Conservation (phyloP, 177 flowering plant species). For the Vitis hybrid region DNA sequence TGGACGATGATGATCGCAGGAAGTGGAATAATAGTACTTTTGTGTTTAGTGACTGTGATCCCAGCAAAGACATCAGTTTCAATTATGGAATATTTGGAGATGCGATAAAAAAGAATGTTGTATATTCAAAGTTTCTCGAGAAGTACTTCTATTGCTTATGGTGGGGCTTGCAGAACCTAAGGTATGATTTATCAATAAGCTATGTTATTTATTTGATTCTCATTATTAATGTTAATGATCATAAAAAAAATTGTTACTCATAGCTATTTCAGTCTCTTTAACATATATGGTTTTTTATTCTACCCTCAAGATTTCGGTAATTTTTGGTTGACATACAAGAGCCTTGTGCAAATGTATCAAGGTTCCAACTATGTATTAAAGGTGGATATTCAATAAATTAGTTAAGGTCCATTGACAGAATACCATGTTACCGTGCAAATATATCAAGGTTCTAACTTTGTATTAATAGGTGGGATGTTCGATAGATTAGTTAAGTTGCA, state of each 20-base stretch:
- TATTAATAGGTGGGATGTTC: no score
- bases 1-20: slow-evolving; percentile 16
- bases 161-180: slow-evolving; percentile 55
- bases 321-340: no score
- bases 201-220: neutral
- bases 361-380: no score
- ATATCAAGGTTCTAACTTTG: no score
- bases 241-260: neutral
- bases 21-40: slow-evolving; percentile 31
- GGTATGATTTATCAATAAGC: slow-evolving; percentile 22
- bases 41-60: slow-evolving; percentile 38
- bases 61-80: slow-evolving; percentile 24
- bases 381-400: no score
- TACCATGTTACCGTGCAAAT: no score
- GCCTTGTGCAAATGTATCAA: no score
- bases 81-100: slow-evolving; percentile 39
- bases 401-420: no score
- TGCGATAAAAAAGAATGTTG: slow-evolving; percentile 37
- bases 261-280: neutral
- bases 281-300: no score
- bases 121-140: slow-evolving; percentile 30
- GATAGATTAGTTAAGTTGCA: no score
- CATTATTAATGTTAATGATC: neutral
- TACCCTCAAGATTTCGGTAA: no score
- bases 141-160: slow-evolving; percentile 49